phyloP scores from a whole-genome alignment of 768 basidiomycete species.

The Suillus subluteus region DNA sequence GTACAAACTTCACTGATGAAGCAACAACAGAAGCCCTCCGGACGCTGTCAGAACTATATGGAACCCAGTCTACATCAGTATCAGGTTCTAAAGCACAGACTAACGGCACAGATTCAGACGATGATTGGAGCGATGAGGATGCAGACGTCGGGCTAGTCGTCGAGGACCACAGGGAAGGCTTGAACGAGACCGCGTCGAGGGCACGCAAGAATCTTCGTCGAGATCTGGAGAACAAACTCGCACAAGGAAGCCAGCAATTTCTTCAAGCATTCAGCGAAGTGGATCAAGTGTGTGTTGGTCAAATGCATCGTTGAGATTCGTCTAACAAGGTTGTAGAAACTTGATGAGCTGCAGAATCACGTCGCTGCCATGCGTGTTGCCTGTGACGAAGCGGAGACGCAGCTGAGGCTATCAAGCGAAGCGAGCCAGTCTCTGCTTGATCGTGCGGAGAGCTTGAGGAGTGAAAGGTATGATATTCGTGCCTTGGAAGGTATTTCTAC shows the following conservation, averaged over 20 bases:
- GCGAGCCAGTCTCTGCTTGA: slow-evolving; percentile 82
- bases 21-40: slow-evolving; percentile 79
- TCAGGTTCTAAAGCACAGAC: slow-evolving; percentile 21
- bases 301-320: slow-evolving; percentile 8
- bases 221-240: slow-evolving; percentile 84
- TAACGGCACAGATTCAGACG: slow-evolving; percentile 40
- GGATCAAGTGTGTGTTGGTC: slow-evolving; percentile 70
- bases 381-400: slow-evolving; percentile 83
- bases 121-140: slow-evolving; percentile 30
- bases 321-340: slow-evolving; percentile 59
- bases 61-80: slow-evolving; percentile 20
- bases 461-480: slow-evolving; percentile 60
- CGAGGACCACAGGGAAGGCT: slow-evolving; percentile 32
- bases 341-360: slow-evolving; percentile 77
- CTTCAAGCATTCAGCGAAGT: slow-evolving; percentile 85
- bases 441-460: slow-evolving; percentile 74
- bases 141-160: slow-evolving; percentile 14
- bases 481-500: not conserved
- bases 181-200: slow-evolving; percentile 68
- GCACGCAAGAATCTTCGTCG: slow-evolving; percentile 80
- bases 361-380: slow-evolving; percentile 77
- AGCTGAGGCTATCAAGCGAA: slow-evolving; percentile 73
- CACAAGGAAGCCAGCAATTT: slow-evolving; percentile 82
- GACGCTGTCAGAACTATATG: slow-evolving; percentile 84
- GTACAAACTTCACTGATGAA: slow-evolving; percentile 77